A percentile compares a stretch with the other conserved stretches of the same genome.
Evolutionary conservation across 257 asterid genomes (phyloP).

Genomic region (Ligustrum vulgare): DNA sequence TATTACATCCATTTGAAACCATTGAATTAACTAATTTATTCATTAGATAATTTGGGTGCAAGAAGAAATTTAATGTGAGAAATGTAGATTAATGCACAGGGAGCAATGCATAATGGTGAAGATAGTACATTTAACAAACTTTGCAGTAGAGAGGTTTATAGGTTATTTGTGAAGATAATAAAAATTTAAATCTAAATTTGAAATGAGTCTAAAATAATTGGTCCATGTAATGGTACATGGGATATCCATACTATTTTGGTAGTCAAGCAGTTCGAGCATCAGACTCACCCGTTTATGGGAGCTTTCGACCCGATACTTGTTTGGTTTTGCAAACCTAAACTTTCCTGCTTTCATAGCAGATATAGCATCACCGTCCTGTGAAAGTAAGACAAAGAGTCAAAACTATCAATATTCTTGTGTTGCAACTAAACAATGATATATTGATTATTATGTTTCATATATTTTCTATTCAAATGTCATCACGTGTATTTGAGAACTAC

Average conservation of each 20-base stretch:
- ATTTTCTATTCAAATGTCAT: background rate
- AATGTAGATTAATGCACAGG: background rate
- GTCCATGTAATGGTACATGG: background rate
- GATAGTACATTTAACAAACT: background rate
- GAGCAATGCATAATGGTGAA: background rate
- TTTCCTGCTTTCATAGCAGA: constrained; percentile 75
- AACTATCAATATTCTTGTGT: background rate
- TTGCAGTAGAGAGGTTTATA: background rate
- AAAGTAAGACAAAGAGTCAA: constrained; percentile 14
- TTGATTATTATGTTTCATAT: background rate
- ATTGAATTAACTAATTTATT: background rate
- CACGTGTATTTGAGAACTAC: background rate
- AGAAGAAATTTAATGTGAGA: background rate
- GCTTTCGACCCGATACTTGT: constrained; percentile 94
- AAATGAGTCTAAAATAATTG: background rate
- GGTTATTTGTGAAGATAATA: background rate
- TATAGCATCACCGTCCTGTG: constrained; percentile 71
- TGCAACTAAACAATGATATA: background rate
- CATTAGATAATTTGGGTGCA: background rate
- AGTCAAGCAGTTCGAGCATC: constrained; percentile 5
- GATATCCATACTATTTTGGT: background rate
- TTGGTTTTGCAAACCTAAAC: constrained; percentile 74
- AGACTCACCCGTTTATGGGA: constrained; percentile 80
- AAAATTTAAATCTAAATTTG: background rate
- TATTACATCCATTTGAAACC: background rate